A percentile compares a stretch with the other conserved stretches of the same genome.
Conservation (phyloP, 1,284 basidiomycete genomes). For the Cryptococcus sp. region DNA sequence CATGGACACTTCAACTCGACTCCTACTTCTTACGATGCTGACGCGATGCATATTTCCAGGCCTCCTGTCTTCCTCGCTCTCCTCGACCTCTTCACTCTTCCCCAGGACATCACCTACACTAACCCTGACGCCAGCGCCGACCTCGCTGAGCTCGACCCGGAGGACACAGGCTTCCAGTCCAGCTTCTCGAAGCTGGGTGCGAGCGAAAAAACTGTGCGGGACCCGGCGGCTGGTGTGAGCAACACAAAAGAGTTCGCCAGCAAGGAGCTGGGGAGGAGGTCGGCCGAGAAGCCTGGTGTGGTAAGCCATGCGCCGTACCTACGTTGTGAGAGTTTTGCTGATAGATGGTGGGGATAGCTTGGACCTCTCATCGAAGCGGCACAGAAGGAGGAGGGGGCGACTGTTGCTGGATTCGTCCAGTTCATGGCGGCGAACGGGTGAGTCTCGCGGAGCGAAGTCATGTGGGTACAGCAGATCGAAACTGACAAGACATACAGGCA, state of each 20-base stretch:
- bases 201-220: conserved; percentile 53
- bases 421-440: conserved; percentile 45
- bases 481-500: background rate
- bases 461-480: conserved; percentile 5
- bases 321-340: background rate
- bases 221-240: conserved; percentile 49
- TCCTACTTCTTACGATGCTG: background rate
- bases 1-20: background rate
- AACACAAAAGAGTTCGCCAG: conserved; percentile 51
- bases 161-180: conserved; percentile 89
- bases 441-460: conserved; percentile 5
- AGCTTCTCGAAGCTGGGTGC: conserved; percentile 88
- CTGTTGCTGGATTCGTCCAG: conserved; percentile 38
- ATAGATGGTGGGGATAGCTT: background rate
- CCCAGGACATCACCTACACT: conserved; percentile 60
- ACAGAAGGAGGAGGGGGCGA: conserved; percentile 31
- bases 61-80: conserved; percentile 65
- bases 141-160: conserved; percentile 65
- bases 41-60: conserved; percentile 52
- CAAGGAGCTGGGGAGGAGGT: conserved; percentile 40
- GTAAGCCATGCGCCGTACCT: conserved; percentile 21
- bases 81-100: conserved; percentile 70
- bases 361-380: conserved; percentile 41
- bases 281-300: conserved; percentile 45
- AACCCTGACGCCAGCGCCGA: conserved; percentile 54